Percentiles rank a stretch among this genome's conserved stretches.
These are phyloP conservation scores for Sugiyamaella mastotermitis DNA, from an alignment of 805 yeast genomes.

Conservation along the genomic window DNA sequence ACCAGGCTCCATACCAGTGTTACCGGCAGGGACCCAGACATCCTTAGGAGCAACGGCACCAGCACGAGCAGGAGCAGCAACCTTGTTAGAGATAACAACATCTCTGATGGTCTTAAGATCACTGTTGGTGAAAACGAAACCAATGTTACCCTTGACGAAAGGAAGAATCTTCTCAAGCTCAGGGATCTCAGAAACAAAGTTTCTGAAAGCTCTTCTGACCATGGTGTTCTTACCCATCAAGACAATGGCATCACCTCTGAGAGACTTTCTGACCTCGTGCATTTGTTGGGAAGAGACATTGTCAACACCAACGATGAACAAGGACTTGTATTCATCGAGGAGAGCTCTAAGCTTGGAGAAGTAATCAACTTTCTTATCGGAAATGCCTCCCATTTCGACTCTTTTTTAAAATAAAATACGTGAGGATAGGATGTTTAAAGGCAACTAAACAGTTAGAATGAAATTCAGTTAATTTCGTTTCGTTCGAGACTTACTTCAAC, in stretches of 20 bases:
- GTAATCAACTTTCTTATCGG: constrained; percentile 96
- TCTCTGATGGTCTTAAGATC: constrained; percentile 93
- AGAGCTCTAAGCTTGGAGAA: constrained; percentile 91
- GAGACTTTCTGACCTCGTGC: constrained; percentile 98
- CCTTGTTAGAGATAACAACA: constrained; percentile 80
- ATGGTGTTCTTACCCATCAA: constrained; percentile 99
- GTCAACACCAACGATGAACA: constrained; percentile 99
- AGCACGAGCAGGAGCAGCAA: constrained; percentile 99
- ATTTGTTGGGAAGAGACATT: constrained; percentile 99
- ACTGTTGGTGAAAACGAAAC: constrained; percentile 98
- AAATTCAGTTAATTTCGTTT: too few relatives aligned
- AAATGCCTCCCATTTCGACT: constrained; percentile 99
- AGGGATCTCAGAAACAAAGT: constrained; percentile 88
- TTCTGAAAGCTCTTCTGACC: constrained; percentile 99
- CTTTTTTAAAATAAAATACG: constrained; percentile 25
- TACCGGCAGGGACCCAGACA: constrained; percentile 97
- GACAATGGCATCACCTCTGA: constrained; percentile 92
- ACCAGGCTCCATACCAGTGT: constrained; percentile 99
- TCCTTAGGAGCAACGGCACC: constrained; percentile 99
- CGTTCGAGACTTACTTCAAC: too few relatives aligned
- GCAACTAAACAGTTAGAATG: too few relatives aligned
- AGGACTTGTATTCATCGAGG: constrained; percentile 94
- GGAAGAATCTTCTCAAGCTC: constrained; percentile 95
- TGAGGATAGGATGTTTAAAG: constrained; percentile 36
- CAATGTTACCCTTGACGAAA: constrained; percentile 95